Conservation (phyloP, 2,329 filamentous ascomycete species). For the Curvularia spicifera region DNA sequence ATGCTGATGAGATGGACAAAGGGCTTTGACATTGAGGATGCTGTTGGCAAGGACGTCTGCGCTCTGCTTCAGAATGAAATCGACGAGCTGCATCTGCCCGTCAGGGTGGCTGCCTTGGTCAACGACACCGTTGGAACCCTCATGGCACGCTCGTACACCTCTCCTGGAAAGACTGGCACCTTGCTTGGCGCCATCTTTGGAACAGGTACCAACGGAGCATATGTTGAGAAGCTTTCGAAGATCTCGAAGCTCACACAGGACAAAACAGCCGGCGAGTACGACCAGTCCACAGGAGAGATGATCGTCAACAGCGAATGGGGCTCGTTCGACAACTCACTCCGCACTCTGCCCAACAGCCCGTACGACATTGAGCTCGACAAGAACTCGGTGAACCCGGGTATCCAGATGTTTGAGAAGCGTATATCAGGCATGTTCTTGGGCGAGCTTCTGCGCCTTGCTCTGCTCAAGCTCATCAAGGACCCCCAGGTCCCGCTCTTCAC, state of each 20-base stretch:
- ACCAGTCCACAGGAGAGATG: constrained; percentile 87
- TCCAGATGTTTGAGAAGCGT: constrained; percentile 99
- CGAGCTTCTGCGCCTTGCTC: constrained; percentile 82
- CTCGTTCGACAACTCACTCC: constrained; percentile 93
- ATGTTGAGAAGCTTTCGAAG: constrained; percentile 87
- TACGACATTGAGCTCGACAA: constrained; percentile 82
- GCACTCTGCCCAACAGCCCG: constrained; percentile 81
- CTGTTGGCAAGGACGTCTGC: constrained; percentile 93
- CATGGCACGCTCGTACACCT: constrained; percentile 96
- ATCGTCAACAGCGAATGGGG: constrained; percentile 99
- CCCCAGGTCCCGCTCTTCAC: constrained; percentile 73
- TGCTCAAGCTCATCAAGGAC: constrained; percentile 75
- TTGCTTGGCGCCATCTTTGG: constrained; percentile 97
- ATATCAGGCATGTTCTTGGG: constrained; percentile 98
- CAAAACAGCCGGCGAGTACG: constrained; percentile 64
- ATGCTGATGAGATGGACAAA: constrained; percentile 97
- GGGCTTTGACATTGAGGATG: constrained; percentile 96
- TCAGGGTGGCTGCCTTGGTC: constrained; percentile 92
- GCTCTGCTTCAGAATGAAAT: constrained; percentile 87
- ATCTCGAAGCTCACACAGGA: constrained; percentile 73
- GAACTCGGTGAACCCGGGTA: constrained; percentile 85
- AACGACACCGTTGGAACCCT: constrained; percentile 98
- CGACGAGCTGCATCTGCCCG: constrained; percentile 82
- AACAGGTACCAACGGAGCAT: constrained; percentile 96
- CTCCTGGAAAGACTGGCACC: constrained; percentile 83